These are phyloP conservation scores for Durusdinium trenchii DNA, from an alignment of 73 alveolate species.

Conservation along the genomic window DNA sequence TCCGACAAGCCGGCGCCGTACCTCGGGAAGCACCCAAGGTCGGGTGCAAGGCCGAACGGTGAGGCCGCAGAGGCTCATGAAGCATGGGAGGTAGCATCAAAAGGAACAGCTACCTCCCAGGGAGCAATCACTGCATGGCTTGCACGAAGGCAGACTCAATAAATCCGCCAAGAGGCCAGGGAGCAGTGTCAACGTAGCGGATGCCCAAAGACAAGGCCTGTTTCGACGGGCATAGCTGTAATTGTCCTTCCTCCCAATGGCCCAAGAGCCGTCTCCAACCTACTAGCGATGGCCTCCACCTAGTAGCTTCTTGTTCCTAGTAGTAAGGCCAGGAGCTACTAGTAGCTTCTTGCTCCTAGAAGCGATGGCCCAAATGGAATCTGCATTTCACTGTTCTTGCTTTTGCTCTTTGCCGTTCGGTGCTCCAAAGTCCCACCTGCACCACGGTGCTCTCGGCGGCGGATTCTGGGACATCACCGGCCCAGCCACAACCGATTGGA, in stretches of 20 bases:
- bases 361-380: too few species aligned
- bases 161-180: constrained; percentile 48
- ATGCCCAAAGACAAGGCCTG: constrained; percentile 73
- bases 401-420: too few species aligned
- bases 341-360: too few species aligned
- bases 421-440: constrained; percentile 46
- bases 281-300: too few species aligned
- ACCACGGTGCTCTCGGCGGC: constrained; percentile 67
- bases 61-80: neutral
- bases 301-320: too few species aligned
- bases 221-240: too few species aligned
- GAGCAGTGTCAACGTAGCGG: constrained; percentile 72
- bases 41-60: neutral
- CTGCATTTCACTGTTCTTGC: too few species aligned
- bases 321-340: too few species aligned
- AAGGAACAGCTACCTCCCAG: neutral
- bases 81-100: neutral
- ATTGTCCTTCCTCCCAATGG: too few species aligned
- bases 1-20: constrained; percentile 82
- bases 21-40: constrained; percentile 2
- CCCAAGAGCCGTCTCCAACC: too few species aligned
- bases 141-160: neutral
- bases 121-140: neutral
- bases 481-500: constrained; percentile 92
- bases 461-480: constrained; percentile 70